Percentiles rank a stretch among this genome's conserved stretches.
These are phyloP conservation scores for Saccharomyces cerevisiae DNA, from an alignment of 805 yeast species.

Conservation along the genomic window DNA sequence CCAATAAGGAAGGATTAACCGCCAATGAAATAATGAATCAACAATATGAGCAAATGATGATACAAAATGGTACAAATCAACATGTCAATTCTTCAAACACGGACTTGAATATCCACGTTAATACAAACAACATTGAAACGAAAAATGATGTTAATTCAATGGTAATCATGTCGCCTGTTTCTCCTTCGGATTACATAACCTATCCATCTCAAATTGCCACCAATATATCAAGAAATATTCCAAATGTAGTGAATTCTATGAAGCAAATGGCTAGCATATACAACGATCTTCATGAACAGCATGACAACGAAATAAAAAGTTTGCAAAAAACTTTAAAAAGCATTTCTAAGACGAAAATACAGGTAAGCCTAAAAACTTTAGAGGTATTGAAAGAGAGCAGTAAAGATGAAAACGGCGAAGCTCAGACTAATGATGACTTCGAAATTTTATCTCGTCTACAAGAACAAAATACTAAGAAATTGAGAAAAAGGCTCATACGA, in stretches of 20 bases:
- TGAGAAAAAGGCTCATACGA: slow-evolving; percentile 16
- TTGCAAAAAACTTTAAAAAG: slow-evolving; percentile 20
- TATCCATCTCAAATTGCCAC: slow-evolving; percentile 30
- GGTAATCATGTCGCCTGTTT: slow-evolving; percentile 5
- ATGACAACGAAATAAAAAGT: slow-evolving; percentile 35
- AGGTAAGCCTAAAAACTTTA: slow-evolving; percentile 19
- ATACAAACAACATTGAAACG: slow-evolving; percentile 40
- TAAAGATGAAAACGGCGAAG: slow-evolving; percentile 59
- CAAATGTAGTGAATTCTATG: slow-evolving; percentile 21
- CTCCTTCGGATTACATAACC: slow-evolving; percentile 19
- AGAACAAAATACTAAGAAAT: slow-evolving; percentile 5
- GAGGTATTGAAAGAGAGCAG: slow-evolving; percentile 56
- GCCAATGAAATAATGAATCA: slow-evolving; percentile 31
- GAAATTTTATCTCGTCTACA: slow-evolving; percentile 3
- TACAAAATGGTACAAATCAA: background rate
- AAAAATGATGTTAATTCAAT: slow-evolving; percentile 39
- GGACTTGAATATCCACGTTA: slow-evolving; percentile 50
- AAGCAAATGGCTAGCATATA: slow-evolving; percentile 44
- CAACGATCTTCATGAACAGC: slow-evolving; percentile 42
- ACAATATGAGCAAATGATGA: slow-evolving; percentile 24
- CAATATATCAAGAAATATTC: slow-evolving; percentile 22
- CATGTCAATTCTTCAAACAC: slow-evolving; percentile 15
- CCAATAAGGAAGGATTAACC: slow-evolving; percentile 31
- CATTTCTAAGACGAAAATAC: slow-evolving; percentile 16
- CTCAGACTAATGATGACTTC: slow-evolving; percentile 7